Conservation (phyloP, 169 alveolate species). For the Plasmodium blacklocki region DNA sequence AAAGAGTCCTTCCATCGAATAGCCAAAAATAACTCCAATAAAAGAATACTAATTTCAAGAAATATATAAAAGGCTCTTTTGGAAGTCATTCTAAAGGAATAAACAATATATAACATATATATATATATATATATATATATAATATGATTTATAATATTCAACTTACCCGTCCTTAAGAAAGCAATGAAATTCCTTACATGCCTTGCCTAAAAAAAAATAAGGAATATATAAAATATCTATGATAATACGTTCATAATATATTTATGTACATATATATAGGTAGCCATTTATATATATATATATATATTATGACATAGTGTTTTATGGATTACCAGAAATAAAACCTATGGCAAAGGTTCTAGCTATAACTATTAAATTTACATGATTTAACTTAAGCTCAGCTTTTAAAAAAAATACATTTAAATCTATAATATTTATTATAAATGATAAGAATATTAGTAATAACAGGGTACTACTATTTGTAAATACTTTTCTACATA, state of each 20-base stretch:
- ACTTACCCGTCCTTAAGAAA: background rate
- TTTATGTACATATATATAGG: too few relatives aligned
- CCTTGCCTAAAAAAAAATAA: background rate
- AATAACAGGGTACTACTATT: constrained; percentile 21
- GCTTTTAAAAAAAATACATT: constrained; percentile 62
- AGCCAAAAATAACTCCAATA: constrained; percentile 17
- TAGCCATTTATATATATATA: background rate
- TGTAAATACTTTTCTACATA: constrained; percentile 21
- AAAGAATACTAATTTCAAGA: background rate
- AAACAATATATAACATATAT: background rate
- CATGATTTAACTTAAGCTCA: constrained; percentile 6
- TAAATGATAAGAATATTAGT: constrained; percentile 13
- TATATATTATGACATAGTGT: background rate
- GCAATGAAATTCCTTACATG: background rate
- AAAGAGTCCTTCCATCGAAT: constrained; percentile 27
- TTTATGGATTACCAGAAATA: background rate
- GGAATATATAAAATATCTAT: background rate
- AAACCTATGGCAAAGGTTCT: background rate
- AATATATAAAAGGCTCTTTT: background rate
- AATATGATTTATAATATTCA: background rate
- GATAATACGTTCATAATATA: background rate
- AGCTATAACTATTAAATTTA: constrained; percentile 2
- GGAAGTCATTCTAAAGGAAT: constrained; percentile 4
- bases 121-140: background rate
- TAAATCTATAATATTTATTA: constrained; percentile 22